Conservation (phyloP, 208 protist species). For the Balamuthia mandrillaris region DNA sequence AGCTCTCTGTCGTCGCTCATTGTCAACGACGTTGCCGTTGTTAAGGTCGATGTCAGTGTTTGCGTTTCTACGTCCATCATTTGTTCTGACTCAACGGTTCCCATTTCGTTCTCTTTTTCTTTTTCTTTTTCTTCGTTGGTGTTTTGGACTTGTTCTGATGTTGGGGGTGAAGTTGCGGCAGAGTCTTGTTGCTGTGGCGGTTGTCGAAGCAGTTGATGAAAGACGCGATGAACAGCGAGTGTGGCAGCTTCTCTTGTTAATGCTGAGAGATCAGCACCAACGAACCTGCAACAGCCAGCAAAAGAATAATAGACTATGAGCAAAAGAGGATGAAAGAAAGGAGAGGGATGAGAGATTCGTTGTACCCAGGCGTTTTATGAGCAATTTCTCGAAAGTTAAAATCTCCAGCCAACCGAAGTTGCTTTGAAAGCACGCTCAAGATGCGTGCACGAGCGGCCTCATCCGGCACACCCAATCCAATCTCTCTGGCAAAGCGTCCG, state of each 20-base stretch:
- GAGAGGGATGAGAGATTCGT: too few relatives aligned
- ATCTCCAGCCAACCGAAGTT: constrained; percentile 77
- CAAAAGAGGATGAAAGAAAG: constrained; percentile 53
- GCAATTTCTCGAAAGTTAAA: constrained; percentile 90
- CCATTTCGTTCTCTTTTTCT: too few relatives aligned
- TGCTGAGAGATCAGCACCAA: constrained; percentile 92
- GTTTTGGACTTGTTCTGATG: too few relatives aligned
- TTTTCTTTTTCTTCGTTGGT: too few relatives aligned
- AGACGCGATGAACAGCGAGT: constrained; percentile 68
- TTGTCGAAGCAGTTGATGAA: too few relatives aligned
- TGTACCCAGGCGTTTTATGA: constrained; percentile 87
- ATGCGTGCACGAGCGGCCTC: background rate
- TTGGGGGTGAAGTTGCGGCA: too few relatives aligned
- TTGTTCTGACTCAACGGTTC: too few relatives aligned
- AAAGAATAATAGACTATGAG: background rate
- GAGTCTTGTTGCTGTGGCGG: too few relatives aligned
- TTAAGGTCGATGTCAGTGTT: too few relatives aligned
- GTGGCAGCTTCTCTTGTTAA: constrained; percentile 86
- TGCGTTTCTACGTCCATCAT: too few relatives aligned
- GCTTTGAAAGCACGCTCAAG: constrained; percentile 69
- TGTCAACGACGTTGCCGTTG: too few relatives aligned
- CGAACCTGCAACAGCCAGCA: constrained; percentile 71
- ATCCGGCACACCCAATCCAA: background rate
- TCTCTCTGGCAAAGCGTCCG: background rate
- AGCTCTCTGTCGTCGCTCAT: too few relatives aligned